Percentiles rank a stretch among this genome's conserved stretches.
phyloP scores from a whole-genome alignment of 2,329 filamentous ascomycete genomes.

The Colletotrichum scovillei region DNA sequence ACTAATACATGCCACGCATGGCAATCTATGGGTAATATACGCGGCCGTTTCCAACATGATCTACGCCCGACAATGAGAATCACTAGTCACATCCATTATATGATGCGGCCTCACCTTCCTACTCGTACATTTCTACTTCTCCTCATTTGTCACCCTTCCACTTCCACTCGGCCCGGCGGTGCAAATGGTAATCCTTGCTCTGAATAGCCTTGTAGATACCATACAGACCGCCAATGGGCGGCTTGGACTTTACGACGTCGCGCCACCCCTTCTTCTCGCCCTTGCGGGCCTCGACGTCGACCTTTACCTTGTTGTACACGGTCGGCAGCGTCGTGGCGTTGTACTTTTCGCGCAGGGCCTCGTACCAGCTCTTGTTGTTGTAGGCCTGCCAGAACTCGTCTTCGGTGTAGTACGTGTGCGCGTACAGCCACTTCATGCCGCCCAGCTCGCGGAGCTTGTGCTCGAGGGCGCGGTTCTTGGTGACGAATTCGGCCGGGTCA shows the following conservation, averaged over 20 bases:
- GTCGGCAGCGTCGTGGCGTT: constrained; percentile 70
- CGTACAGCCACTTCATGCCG: constrained; percentile 89
- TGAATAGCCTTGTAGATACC: constrained; percentile 70
- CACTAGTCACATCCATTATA: background rate
- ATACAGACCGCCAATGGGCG: constrained; percentile 69
- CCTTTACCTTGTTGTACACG: constrained; percentile 78
- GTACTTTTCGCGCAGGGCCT: constrained; percentile 71
- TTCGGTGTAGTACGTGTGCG: constrained; percentile 85
- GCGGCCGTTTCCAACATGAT: background rate
- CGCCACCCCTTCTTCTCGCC: constrained; percentile 51
- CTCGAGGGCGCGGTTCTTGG: constrained; percentile 78
- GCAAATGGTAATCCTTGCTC: constrained; percentile 66
- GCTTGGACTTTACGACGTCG: constrained; percentile 57
- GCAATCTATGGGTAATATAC: background rate
- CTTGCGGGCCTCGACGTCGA: constrained; percentile 60
- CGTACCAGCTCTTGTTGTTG: constrained; percentile 67
- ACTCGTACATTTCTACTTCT: background rate
- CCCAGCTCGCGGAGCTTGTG: constrained; percentile 74
- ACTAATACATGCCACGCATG: constrained; percentile 3
- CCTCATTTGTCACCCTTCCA: constrained; percentile 49
- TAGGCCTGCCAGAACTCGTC: constrained; percentile 77
- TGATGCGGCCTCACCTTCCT: background rate
- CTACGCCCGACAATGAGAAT: background rate
- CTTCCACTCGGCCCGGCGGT: constrained; percentile 65
- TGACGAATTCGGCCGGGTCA: constrained; percentile 68